A percentile compares a stretch with the other conserved stretches of the same genome.
phyloP scores from a whole-genome alignment of 2,329 filamentous ascomycete species.

The Shiraia bambusicola region DNA sequence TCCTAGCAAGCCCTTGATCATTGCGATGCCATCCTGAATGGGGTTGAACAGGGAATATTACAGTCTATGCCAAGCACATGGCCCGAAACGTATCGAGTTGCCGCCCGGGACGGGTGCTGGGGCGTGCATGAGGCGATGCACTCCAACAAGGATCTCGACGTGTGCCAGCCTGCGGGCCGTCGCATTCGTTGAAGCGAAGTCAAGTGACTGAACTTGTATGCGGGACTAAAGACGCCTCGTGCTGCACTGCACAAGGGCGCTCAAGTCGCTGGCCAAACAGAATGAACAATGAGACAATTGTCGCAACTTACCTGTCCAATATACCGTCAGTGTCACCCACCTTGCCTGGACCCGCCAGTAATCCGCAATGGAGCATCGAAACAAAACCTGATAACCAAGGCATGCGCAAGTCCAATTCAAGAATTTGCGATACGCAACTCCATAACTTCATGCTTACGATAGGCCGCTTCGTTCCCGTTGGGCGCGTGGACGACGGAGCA shows the following conservation, averaged over 20 bases:
- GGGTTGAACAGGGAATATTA: slow-evolving; percentile 16
- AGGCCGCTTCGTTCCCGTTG: slow-evolving; percentile 54
- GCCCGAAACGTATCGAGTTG: slow-evolving; percentile 39
- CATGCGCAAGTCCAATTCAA: slow-evolving; percentile 78
- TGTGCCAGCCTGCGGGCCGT: slow-evolving; percentile 41
- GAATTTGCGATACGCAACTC: slow-evolving; percentile 69
- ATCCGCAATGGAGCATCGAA: slow-evolving; percentile 73
- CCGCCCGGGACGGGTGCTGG: slow-evolving; percentile 41
- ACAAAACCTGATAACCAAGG: slow-evolving; percentile 81
- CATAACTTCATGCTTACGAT: slow-evolving; percentile 77
- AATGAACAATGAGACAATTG: slow-evolving; percentile 25
- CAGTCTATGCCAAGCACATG: slow-evolving; percentile 30
- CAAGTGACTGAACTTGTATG: slow-evolving; percentile 64
- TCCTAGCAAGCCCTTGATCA: slow-evolving; percentile 8
- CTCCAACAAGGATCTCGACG: slow-evolving; percentile 33
- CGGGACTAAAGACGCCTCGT: slow-evolving; percentile 46
- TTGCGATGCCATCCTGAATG: slow-evolving; percentile 14
- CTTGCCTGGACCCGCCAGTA: slow-evolving; percentile 71
- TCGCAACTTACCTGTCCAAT: slow-evolving; percentile 81
- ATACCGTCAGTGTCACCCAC: slow-evolving; percentile 73
- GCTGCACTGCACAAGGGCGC: slow-evolving; percentile 28
- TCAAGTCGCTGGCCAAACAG: slow-evolving; percentile 37
- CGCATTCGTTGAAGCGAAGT: slow-evolving; percentile 50
- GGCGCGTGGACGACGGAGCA: slow-evolving; percentile 37
- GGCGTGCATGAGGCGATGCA: slow-evolving; percentile 38